Evolutionary conservation across 257 asterid genomes (phyloP).

Genomic region (Gynochthodes officinalis): DNA sequence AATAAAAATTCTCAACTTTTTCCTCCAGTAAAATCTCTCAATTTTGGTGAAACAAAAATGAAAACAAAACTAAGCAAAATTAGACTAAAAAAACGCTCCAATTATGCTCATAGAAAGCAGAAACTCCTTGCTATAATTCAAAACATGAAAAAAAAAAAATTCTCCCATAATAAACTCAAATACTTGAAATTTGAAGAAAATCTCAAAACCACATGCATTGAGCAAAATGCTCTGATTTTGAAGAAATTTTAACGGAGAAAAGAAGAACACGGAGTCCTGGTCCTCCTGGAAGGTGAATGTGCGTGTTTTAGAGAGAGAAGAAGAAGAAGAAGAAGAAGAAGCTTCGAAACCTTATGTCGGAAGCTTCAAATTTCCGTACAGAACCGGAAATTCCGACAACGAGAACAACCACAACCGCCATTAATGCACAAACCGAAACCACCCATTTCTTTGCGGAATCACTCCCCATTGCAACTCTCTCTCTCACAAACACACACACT

Average conservation of each 20-base stretch:
- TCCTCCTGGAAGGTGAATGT: constrained; percentile 7
- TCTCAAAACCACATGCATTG: not conserved
- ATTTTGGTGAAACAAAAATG: not conserved
- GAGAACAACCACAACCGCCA: constrained; percentile 38
- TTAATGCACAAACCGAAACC: constrained; percentile 30
- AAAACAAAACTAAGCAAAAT: not conserved
- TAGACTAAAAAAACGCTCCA: not conserved
- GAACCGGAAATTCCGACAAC: constrained; percentile 35
- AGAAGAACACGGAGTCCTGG: not conserved
- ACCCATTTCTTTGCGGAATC: constrained; percentile 34
- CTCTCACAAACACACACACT: not conserved
- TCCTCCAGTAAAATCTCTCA: not conserved
- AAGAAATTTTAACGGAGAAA: not conserved
- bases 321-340: not conserved
- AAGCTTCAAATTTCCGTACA: constrained; percentile 27
- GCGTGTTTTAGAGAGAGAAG: not conserved
- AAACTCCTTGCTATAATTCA: not conserved
- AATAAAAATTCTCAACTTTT: not conserved
- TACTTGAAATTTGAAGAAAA: not conserved
- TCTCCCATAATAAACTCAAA: not conserved
- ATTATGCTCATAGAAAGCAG: not conserved
- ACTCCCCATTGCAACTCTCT: constrained; percentile 14
- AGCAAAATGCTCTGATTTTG: constrained; percentile 2
- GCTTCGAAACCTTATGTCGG: constrained; percentile 37
- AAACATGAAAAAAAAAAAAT: not conserved